phyloP scores from a whole-genome alignment of 2,329 filamentous ascomycete species.

The Microcera coccophila region DNA sequence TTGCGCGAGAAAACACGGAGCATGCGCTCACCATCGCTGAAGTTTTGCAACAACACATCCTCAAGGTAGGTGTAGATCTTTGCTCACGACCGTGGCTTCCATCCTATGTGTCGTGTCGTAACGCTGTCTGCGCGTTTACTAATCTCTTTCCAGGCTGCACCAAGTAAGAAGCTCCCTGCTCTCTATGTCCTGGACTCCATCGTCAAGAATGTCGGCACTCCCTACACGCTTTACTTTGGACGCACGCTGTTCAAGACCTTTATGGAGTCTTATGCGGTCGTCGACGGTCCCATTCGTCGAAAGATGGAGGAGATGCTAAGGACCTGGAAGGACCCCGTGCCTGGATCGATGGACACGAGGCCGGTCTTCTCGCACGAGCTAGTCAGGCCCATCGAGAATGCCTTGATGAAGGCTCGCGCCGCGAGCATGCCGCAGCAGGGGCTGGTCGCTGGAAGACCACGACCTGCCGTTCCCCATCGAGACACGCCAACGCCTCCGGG shows the following conservation, averaged over 20 bases:
- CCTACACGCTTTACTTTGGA: constrained; percentile 92
- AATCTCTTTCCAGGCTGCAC: constrained; percentile 64
- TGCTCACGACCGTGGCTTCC: not conserved
- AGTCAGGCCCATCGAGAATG: constrained; percentile 88
- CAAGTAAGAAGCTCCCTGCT: constrained; percentile 87
- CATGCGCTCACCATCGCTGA: constrained; percentile 90
- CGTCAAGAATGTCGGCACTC: constrained; percentile 96
- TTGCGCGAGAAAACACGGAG: constrained; percentile 95
- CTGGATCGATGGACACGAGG: constrained; percentile 85
- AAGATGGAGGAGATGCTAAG: constrained; percentile 97
- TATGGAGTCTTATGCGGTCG: constrained; percentile 92
- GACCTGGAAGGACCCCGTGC: constrained; percentile 96
- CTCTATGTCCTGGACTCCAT: constrained; percentile 97
- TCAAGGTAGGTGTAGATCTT: constrained; percentile 65
- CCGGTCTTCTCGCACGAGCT: constrained; percentile 87
- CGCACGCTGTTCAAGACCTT: constrained; percentile 90
- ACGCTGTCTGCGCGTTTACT: constrained; percentile 28
- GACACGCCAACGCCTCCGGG: constrained; percentile 72
- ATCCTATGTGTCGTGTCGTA: not conserved
- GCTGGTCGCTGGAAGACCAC: constrained; percentile 43
- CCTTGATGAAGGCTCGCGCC: constrained; percentile 75
- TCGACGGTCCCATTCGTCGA: constrained; percentile 75
- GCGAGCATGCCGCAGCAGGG: constrained; percentile 55
- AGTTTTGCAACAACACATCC: constrained; percentile 87
- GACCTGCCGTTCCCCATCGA: constrained; percentile 57